Evolutionary conservation across 1,139 yeast genomes (phyloP).

Genomic region (Protomyces inouyei): DNA sequence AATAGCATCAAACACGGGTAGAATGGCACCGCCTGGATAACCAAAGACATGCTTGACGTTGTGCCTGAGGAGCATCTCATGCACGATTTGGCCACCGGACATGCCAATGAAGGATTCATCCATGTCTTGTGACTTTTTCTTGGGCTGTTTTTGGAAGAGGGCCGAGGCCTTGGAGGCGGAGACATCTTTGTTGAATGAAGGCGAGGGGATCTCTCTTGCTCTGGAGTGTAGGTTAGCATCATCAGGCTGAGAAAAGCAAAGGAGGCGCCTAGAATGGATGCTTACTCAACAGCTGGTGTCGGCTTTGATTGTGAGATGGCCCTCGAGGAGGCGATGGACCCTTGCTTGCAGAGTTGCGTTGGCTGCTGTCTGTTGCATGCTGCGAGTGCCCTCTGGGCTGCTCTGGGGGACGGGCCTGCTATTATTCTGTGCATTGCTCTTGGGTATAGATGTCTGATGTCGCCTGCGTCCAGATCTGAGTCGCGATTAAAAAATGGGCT

Average conservation of each 20-base stretch:
- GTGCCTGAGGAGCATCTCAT: constrained; percentile 97
- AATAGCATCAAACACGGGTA: constrained; percentile 96
- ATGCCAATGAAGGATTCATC: constrained; percentile 85
- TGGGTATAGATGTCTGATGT: too few relatives aligned
- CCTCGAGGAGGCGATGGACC: background rate
- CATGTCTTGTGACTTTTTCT: constrained; percentile 41
- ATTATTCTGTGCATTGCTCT: background rate
- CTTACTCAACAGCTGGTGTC: background rate
- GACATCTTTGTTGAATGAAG: constrained; percentile 35
- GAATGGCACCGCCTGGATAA: constrained; percentile 91
- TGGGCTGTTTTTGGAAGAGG: background rate
- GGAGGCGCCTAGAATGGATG: background rate
- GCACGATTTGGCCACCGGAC: constrained; percentile 96
- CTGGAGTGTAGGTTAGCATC: background rate
- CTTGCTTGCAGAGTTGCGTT: background rate
- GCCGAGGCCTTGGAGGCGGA: constrained; percentile 16
- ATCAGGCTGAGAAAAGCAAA: background rate
- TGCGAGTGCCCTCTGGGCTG: background rate
- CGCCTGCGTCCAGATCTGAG: too few relatives aligned
- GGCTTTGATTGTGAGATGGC: background rate
- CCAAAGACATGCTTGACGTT: constrained; percentile 58
- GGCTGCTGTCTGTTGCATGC: background rate
- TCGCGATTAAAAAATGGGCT: too few relatives aligned
- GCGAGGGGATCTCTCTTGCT: constrained; percentile 32
- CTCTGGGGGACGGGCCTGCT: background rate